Conservation (phyloP, 139 green algal species). For the Closterium sp. region DNA sequence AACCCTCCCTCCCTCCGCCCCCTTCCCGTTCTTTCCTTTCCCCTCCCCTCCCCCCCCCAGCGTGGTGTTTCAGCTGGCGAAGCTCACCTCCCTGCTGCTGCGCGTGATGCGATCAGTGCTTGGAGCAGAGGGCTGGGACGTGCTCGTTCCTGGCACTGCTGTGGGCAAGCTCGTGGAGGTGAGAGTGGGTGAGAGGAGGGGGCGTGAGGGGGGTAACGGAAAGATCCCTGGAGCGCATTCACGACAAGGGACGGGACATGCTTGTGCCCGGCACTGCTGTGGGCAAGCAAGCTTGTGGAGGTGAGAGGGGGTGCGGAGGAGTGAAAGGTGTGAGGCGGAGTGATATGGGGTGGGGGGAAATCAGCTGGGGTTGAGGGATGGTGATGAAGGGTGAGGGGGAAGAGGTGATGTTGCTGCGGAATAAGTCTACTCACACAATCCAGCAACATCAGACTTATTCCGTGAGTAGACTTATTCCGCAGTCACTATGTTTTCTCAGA, state of each 20-base stretch:
- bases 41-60: conserved; percentile 25
- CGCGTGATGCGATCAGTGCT: conserved; percentile 58
- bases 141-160: conserved; percentile 71
- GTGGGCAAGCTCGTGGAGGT: conserved; percentile 69
- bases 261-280: conserved; percentile 72
- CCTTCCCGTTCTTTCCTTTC: background rate
- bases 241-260: conserved; percentile 68
- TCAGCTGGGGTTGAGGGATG: too few species aligned
- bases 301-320: conserved; percentile 19
- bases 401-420: too few species aligned
- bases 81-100: conserved; percentile 61
- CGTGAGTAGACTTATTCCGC: too few species aligned
- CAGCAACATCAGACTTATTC: too few species aligned
- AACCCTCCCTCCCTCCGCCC: background rate
- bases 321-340: too few species aligned
- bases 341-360: too few species aligned
- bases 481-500: too few species aligned
- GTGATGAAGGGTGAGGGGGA: too few species aligned
- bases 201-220: too few species aligned
- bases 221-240: too few species aligned
- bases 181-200: too few species aligned
- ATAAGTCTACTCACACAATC: too few species aligned
- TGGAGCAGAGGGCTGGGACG: conserved; percentile 72
- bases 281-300: conserved; percentile 69
- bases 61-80: conserved; percentile 87